Evolutionary conservation across 176 grass and related monocot genomes (phyloP), one percentile per base, ranked within the genome.

Genomic region (Dactylis glomerata): DNA sequence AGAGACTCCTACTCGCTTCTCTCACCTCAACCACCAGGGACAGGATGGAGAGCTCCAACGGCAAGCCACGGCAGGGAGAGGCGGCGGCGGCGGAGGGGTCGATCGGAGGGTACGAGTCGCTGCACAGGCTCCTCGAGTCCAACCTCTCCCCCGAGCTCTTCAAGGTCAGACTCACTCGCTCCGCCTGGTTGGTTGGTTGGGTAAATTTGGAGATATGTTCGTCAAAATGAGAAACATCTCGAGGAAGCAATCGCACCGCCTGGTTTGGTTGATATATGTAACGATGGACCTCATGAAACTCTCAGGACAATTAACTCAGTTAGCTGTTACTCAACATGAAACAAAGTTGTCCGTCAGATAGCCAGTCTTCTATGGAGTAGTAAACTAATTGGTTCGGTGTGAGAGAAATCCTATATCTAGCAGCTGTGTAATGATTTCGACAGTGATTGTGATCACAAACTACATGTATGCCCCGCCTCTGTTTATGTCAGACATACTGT

Each of bases 91-190:
- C 80, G 50, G 73, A 77, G 82, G 88, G 88, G 28, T 96, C 96
- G 68, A 94, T 99, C 71, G 87, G 82, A 27, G 96, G 91, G 52
- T 89, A 92, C 83, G 96, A 99, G 62, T 96, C 96, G 30, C 91
- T 99, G 68, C 91, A 96, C 56, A 83, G 86, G 84, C 96, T 99
- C 37, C 91, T 99, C 47, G 81, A 96, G 63, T 88, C 91, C 88
- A 93, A 99, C 38, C 88, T 99, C 37, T 82, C 94, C 31, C 96
- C 96, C 8, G 41, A 94, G 31, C 81, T 99, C 77, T 99, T 99
- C 78, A 84, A 96, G 93, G 93, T 99, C 2, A 49, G 63, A 75
- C 31, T 82, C 78, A 31, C 40, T 32, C 55, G 19, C 6, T 6
- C 65, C 27, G 1, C 24, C 16, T 74, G 26, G 8, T 74, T 74